Conservation (phyloP, 768 basidiomycete species). For the Suillus ampliporus region DNA sequence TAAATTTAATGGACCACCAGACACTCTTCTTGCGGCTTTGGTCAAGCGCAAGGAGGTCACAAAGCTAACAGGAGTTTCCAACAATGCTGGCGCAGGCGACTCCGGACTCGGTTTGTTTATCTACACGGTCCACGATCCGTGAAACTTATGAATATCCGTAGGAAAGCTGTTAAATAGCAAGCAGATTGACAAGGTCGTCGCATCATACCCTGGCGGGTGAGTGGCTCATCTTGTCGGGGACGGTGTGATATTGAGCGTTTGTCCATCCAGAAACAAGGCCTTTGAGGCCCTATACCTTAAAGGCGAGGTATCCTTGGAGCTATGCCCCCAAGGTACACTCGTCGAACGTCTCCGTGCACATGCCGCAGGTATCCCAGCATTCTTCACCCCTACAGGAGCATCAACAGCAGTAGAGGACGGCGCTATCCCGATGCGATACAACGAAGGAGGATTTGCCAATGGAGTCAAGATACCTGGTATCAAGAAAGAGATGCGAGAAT, state of each 20-base stretch:
- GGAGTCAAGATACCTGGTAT: slow-evolving; percentile 77
- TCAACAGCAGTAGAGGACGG: slow-evolving; percentile 88
- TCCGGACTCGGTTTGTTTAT: slow-evolving; percentile 64
- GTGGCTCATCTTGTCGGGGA: slow-evolving; percentile 22
- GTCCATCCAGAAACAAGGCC: slow-evolving; percentile 72
- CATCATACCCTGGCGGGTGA: slow-evolving; percentile 89
- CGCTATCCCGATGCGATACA: slow-evolving; percentile 78
- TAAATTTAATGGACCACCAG: slow-evolving; percentile 39
- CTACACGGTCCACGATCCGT: neutral
- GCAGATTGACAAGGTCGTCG: slow-evolving; percentile 83
- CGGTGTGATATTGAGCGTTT: neutral
- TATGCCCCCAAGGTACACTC: slow-evolving; percentile 91
- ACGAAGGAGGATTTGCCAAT: slow-evolving; percentile 68
- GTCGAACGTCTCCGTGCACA: slow-evolving; percentile 88
- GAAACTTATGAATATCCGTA: slow-evolving; percentile 32
- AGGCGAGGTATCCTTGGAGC: slow-evolving; percentile 83
- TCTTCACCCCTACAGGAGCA: slow-evolving; percentile 91
- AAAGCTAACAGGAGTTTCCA: slow-evolving; percentile 82
- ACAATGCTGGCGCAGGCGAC: slow-evolving; percentile 80
- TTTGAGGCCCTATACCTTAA: slow-evolving; percentile 84
- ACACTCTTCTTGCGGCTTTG: slow-evolving; percentile 84
- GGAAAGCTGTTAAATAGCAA: slow-evolving; percentile 76
- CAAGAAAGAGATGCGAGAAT: slow-evolving; percentile 75
- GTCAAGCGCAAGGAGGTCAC: slow-evolving; percentile 74
- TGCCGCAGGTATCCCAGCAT: slow-evolving; percentile 92